Percentiles rank a stretch among this genome's conserved stretches.
Conservation (phyloP, 306 rosid genomes). For the Vicia sativa region DNA sequence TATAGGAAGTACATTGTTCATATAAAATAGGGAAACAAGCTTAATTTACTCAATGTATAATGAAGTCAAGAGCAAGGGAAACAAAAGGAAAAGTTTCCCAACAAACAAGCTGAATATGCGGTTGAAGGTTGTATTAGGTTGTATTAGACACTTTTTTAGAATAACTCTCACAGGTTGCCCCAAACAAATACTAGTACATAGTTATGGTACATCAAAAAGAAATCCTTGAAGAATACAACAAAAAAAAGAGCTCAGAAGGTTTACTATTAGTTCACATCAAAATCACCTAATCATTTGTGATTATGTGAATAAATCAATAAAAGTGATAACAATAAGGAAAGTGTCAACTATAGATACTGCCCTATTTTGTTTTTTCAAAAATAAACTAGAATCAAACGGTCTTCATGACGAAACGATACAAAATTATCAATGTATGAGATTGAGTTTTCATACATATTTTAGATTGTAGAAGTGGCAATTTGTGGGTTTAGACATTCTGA, state of each 20-base stretch:
- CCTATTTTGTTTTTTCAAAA: neutral
- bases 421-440: constrained; percentile 27
- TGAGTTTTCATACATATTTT: constrained; percentile 22
- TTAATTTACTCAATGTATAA: constrained; percentile 32
- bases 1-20: too few species aligned
- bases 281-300: constrained; percentile 19
- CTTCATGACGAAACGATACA: constrained; percentile 10
- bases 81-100: constrained; percentile 26
- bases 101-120: constrained; percentile 39
- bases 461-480: constrained; percentile 42
- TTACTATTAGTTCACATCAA: constrained; percentile 1
- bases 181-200: too few species aligned
- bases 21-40: too few species aligned
- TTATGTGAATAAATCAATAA: constrained; percentile 31
- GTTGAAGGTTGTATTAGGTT: too few species aligned
- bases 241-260: neutral
- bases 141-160: too few species aligned
- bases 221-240: too few species aligned
- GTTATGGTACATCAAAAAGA: too few species aligned
- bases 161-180: too few species aligned
- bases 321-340: constrained; percentile 6
- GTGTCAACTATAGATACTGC: constrained; percentile 8
- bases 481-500: constrained; percentile 72
- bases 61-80: constrained; percentile 46
- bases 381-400: constrained; percentile 23